A percentile compares a stretch with the other conserved stretches of the same genome.
Conservation (phyloP, 2,329 filamentous ascomycete genomes). For the Bisporella sp. region DNA sequence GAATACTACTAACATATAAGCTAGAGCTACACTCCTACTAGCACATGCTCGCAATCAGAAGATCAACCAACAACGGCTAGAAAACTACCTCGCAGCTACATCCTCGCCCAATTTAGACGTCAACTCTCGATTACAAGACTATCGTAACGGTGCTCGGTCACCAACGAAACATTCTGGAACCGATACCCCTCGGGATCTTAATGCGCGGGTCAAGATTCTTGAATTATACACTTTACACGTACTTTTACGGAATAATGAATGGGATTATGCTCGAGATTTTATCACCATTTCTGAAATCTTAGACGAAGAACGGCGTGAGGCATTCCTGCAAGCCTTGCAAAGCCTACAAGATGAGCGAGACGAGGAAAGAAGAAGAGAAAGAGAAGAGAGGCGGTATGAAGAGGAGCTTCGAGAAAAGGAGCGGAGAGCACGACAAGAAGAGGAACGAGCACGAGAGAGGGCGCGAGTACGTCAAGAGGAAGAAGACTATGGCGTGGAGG, state of each 20-base stretch:
- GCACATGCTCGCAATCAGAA: conserved; percentile 81
- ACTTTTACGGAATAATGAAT: conserved; percentile 86
- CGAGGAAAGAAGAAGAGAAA: conserved; percentile 57
- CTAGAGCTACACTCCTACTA: conserved; percentile 78
- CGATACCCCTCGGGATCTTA: conserved; percentile 77
- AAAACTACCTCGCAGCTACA: conserved; percentile 79
- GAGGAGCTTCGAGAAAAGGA: conserved; percentile 55
- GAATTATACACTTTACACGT: conserved; percentile 95
- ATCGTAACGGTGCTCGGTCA: conserved; percentile 62
- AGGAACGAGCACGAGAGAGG: conserved; percentile 41
- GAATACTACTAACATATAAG: conserved; percentile 14
- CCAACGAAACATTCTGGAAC: conserved; percentile 48
- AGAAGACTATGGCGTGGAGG: conserved; percentile 60
- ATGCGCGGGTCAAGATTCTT: conserved; percentile 81
- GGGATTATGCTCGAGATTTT: conserved; percentile 92
- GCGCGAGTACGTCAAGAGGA: conserved; percentile 45
- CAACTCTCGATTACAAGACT: conserved; percentile 47
- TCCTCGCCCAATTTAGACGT: conserved; percentile 68
- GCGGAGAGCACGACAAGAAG: conserved; percentile 49
- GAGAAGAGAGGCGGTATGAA: conserved; percentile 47
- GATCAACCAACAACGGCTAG: conserved; percentile 79
- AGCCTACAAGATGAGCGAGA: conserved; percentile 77
- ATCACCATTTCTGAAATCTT: conserved; percentile 80
- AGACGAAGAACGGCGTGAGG: conserved; percentile 85
- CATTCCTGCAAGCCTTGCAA: conserved; percentile 80